Conservation (phyloP, 306 rosid species). For the Adenanthera pavonina region DNA sequence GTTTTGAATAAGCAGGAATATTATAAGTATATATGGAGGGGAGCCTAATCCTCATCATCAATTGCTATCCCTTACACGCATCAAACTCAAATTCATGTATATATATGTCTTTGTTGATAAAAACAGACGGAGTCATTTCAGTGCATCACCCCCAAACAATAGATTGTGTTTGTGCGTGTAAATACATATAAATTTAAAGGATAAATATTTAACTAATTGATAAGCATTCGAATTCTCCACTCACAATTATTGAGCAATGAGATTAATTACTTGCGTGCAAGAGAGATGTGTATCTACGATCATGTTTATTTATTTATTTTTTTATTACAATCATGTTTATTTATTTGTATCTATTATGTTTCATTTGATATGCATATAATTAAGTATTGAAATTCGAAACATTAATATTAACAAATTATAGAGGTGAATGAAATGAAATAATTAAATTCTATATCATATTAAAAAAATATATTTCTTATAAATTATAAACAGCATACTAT, state of each 20-base stretch:
- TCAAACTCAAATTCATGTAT: slow-evolving; percentile 6
- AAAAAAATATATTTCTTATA: no score
- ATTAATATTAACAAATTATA: no score
- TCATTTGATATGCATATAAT: no score
- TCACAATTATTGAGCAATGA: neutral
- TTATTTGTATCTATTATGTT: no score
- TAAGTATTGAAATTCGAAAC: no score
- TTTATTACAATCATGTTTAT: neutral
- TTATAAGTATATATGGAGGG: neutral
- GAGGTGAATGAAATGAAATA: no score
- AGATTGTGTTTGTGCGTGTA: neutral
- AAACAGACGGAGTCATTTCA: slow-evolving; percentile 16
- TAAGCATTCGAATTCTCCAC: neutral
- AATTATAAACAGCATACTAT: no score
- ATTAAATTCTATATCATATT: no score
- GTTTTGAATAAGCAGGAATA: slow-evolving; percentile 8
- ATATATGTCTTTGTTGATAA: slow-evolving; percentile 6
- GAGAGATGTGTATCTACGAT: neutral
- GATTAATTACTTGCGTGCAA: neutral
- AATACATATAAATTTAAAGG: neutral
- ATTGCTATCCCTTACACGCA: slow-evolving; percentile 39
- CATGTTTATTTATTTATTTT: neutral
- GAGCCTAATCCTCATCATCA: slow-evolving; percentile 23
- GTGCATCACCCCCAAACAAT: neutral
- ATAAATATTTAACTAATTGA: neutral